phyloP scores from a whole-genome alignment of 768 basidiomycete species.

The Russula sp. region DNA sequence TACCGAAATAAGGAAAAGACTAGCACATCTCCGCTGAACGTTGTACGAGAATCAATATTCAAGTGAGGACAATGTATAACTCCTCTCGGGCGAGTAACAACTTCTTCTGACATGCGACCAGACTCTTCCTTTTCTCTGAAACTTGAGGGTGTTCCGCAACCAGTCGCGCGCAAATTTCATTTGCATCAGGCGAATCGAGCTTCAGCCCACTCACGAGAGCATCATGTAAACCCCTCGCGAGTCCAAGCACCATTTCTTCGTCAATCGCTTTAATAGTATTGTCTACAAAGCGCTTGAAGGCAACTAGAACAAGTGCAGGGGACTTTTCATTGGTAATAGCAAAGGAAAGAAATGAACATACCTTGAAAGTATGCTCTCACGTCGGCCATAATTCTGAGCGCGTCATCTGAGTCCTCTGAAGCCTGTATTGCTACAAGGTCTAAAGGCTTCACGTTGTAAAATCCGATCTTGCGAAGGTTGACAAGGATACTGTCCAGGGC shows the following conservation, averaged over 20 bases:
- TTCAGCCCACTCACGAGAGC: constrained; percentile 43
- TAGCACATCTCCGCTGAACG: no score
- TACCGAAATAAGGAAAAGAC: no score
- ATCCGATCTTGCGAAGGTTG: constrained; percentile 32
- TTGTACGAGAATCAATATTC: background rate
- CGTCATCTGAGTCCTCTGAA: constrained; percentile 45
- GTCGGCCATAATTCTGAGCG: constrained; percentile 60
- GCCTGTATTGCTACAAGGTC: constrained; percentile 42
- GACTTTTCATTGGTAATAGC: no score
- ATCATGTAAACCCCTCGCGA: constrained; percentile 39
- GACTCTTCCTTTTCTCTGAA: constrained; percentile 39
- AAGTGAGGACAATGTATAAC: constrained; percentile 23
- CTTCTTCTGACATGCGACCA: constrained; percentile 44
- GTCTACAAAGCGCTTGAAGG: constrained; percentile 40
- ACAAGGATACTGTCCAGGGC: background rate
- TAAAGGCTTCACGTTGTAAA: constrained; percentile 32
- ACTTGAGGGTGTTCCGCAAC: constrained; percentile 44
- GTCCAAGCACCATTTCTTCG: constrained; percentile 46
- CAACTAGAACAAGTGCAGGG: constrained; percentile 29
- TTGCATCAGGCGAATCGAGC: constrained; percentile 42
- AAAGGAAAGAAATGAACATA: constrained; percentile 24
- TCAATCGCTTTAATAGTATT: constrained; percentile 34
- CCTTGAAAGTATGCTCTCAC: constrained; percentile 74
- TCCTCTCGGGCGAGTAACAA: constrained; percentile 40
- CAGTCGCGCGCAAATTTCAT: constrained; percentile 41